Evolutionary conservation across 2,329 filamentous ascomycete species (phyloP).

Genomic region (Colletotrichum agaves): DNA sequence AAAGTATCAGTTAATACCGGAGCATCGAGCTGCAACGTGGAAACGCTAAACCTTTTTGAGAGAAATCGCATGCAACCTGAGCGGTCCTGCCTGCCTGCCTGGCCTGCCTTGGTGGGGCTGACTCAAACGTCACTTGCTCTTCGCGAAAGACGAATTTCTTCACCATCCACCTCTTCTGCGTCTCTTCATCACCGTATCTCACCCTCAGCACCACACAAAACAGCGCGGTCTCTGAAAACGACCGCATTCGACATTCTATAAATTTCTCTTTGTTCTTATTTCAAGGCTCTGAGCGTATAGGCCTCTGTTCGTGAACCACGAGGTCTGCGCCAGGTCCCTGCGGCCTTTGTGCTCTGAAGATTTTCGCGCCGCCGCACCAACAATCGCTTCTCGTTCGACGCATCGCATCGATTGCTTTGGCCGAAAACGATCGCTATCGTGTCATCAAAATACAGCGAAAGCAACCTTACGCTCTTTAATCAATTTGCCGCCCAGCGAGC

Average conservation of each 20-base stretch:
- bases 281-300: background rate
- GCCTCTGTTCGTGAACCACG: conserved; percentile 9
- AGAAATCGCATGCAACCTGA: conserved; percentile 23
- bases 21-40: conserved; percentile 4
- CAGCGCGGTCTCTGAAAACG: background rate
- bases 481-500: background rate
- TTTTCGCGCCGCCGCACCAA: conserved; percentile 1
- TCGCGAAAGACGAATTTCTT: conserved; percentile 37
- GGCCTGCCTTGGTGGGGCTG: conserved; percentile 28
- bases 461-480: background rate
- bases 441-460: background rate
- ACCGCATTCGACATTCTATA: background rate
- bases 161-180: background rate
- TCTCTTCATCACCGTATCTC: conserved; percentile 1
- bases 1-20: background rate
- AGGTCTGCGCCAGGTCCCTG: conserved; percentile 17
- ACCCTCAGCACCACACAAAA: conserved; percentile 2
- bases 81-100: conserved; percentile 31
- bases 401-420: background rate
- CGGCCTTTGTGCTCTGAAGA: conserved; percentile 20
- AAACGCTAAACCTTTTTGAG: conserved; percentile 21
- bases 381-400: conserved; percentile 12
- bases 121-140: conserved; percentile 39
- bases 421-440: background rate
- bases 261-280: conserved; percentile 1